Conservation (phyloP, 176 grass and related monocot genomes). For the Panicum miliaceum region DNA sequence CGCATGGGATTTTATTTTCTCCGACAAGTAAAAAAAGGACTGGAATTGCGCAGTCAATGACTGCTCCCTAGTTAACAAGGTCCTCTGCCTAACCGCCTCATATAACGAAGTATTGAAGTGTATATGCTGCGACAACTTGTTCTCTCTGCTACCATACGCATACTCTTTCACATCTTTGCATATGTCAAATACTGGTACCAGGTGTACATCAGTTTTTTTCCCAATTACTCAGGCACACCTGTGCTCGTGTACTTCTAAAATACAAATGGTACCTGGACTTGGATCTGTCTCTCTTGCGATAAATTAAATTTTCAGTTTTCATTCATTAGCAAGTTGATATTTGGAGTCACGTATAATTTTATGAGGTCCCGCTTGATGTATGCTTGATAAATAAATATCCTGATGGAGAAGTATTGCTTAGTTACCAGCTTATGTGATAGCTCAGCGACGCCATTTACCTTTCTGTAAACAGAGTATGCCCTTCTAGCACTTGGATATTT, state of each 20-base stretch:
- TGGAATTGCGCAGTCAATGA: not conserved
- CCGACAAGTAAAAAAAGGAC: not conserved
- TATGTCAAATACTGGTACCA: not conserved
- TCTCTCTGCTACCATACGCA: not conserved
- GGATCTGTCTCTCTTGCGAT: not conserved
- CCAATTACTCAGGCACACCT: not conserved
- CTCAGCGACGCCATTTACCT: not conserved
- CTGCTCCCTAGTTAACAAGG: not conserved
- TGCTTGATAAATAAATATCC: not conserved
- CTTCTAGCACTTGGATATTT: conserved; percentile 34
- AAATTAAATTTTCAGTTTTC: not conserved
- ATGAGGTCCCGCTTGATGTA: not conserved
- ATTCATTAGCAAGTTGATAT: not conserved
- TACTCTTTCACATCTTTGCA: not conserved
- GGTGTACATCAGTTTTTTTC: not conserved
- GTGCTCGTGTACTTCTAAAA: not conserved
- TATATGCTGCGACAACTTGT: not conserved
- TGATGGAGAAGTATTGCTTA: not conserved
- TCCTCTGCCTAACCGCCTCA: not conserved
- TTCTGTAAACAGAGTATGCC: conserved; percentile 44
- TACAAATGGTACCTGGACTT: not conserved
- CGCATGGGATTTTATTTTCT: not conserved
- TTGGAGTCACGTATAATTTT: not conserved
- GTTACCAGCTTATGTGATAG: not conserved
- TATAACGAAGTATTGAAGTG: not conserved